Percentiles rank a stretch among this genome's conserved stretches.
These are phyloP conservation scores for Yamadazyma kitorensis DNA, from an alignment of 805 yeast species.

Conservation along the genomic window DNA sequence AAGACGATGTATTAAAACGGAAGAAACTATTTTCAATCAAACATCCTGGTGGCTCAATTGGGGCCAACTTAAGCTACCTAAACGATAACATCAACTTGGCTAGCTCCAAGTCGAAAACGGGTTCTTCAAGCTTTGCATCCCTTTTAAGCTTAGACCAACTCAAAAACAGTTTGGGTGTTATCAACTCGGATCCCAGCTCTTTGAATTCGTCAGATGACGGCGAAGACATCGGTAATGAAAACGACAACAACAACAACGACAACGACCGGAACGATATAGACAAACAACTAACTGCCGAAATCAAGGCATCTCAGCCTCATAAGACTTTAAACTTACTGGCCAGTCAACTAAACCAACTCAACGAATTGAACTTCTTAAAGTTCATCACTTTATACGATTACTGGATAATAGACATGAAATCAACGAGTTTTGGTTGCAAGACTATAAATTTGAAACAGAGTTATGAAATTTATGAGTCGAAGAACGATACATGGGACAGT, in stretches of 20 bases:
- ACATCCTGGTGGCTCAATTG: conserved; percentile 94
- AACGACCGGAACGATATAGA: too few species aligned
- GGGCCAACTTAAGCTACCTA: conserved; percentile 42
- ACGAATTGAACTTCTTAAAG: conserved; percentile 35
- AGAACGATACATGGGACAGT: conserved; percentile 4
- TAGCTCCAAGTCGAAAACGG: conserved; percentile 6
- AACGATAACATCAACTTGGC: conserved; percentile 21
- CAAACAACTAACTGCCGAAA: conserved; percentile 1
- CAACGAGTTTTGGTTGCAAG: conserved; percentile 3
- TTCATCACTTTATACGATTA: conserved; percentile 35
- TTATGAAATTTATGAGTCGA: neutral
- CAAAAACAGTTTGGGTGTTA: conserved; percentile 3
- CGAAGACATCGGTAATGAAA: conserved; percentile 7
- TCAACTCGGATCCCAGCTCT: conserved; percentile 10
- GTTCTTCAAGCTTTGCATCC: conserved; percentile 12
- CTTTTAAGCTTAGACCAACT: conserved; percentile 16
- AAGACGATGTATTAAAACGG: conserved; percentile 53
- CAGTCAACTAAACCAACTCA: conserved; percentile 9
- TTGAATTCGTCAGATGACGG: conserved; percentile 24
- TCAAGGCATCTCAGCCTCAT: neutral
- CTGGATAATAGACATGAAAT: conserved; percentile 15
- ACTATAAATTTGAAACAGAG: neutral
- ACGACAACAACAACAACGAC: neutral
- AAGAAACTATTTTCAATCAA: conserved; percentile 58
- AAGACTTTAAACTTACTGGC: neutral